Evolutionary conservation across 129 eudicot genomes (phyloP), one percentile per base, ranked within the genome.

Genomic region (Sambucus nigra): DNA sequence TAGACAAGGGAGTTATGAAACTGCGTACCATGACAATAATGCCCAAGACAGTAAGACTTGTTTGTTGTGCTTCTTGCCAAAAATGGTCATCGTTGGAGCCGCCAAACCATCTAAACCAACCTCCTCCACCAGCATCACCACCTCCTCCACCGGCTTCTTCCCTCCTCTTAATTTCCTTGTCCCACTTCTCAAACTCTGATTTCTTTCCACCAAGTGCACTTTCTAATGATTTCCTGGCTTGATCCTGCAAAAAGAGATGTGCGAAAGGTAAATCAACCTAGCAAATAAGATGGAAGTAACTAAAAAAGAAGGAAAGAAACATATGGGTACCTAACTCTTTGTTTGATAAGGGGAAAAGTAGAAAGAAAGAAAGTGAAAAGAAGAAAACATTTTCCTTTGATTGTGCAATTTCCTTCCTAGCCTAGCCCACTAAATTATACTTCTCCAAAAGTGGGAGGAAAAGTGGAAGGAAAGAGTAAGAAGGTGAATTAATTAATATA

Each of bases 11-110:
- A 57, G 21, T 54, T 16, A 35, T 13, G 51, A 11, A 59, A 59
- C n/a, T 60, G 13, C 75, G 53, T 74, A 83, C 96, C 73, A 78
- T 57, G 48, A 73, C 70, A 66, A 73, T 52, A 51, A 83, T 67
- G 25, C 65, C 94, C 45, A 87, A 67, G 44, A 87, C 57, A 28
- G 96, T 67, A 39, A 87, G 89, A 53, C 75, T 51, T 56, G 78
- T 66, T 71, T 71, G 86, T 25, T 87, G 96, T 25, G 89, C 81
- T 72, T 87, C 96, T 47, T 77, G 86, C 96, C 96, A 87, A 67
- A 80, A 87, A 72, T 69, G 76, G 38, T 77, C 96, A 55, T 67
- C 96, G 32, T 89, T 86, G 72, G 76, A 82, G 75, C 82, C 60
- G 55, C 75, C 28, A 24, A 66, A 56, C 87, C 93, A 79, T 59